Evolutionary conservation across 208 protist species (phyloP).

Genomic region (Acanthamoeba lenticulata): DNA sequence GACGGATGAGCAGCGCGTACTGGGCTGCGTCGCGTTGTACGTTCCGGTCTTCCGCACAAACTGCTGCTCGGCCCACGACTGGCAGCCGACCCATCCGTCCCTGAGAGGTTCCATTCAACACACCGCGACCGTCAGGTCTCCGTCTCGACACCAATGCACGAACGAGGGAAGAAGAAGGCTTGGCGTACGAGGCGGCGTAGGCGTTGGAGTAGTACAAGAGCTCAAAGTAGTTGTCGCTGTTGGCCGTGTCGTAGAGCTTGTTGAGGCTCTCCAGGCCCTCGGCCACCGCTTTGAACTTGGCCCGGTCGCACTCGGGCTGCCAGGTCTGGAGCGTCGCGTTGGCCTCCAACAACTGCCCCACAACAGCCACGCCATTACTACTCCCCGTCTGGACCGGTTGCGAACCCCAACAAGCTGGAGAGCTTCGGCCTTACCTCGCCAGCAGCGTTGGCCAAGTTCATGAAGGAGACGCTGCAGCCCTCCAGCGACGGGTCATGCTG

Average conservation of each 20-base stretch:
- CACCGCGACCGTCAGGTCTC: background rate
- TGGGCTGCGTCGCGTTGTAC: background rate
- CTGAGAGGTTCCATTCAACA: background rate
- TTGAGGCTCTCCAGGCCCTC: background rate
- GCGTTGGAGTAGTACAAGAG: slow-evolving; percentile 16
- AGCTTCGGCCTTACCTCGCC: background rate
- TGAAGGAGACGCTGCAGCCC: background rate
- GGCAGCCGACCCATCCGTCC: background rate
- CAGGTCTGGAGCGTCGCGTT: background rate
- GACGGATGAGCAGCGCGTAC: background rate
- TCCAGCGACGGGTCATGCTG: background rate
- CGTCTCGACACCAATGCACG: too few species aligned
- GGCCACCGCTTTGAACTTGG: background rate
- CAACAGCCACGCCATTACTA: background rate
- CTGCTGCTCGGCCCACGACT: background rate
- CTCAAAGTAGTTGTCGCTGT: background rate
- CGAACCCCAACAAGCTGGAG: background rate
- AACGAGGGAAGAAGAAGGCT: too few species aligned
- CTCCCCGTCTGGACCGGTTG: background rate
- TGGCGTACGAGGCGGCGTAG: background rate
- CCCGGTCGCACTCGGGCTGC: background rate
- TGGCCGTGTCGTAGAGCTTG: background rate
- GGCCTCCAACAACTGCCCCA: background rate
- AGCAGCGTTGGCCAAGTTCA: background rate
- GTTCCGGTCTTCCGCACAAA: background rate